phyloP scores from a whole-genome alignment of 306 rosid genomes.

The Lagenaria siceraria region DNA sequence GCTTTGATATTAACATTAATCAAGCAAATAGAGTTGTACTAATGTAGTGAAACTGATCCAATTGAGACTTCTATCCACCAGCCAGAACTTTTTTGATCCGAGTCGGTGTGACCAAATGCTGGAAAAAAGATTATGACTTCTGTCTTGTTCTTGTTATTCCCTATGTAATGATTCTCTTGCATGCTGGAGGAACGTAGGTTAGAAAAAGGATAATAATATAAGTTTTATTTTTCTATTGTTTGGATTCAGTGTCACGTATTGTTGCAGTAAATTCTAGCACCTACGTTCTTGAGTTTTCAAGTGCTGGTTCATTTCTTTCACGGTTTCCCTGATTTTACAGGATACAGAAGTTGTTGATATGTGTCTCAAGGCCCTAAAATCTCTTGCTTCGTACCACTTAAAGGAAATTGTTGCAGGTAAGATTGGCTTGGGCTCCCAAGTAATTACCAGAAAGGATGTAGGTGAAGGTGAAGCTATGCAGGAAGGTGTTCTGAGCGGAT shows the following conservation, averaged over 20 bases:
- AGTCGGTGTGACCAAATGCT: neutral
- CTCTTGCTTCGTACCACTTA: conserved; percentile 83
- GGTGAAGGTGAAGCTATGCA: conserved; percentile 51
- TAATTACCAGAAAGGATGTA: conserved; percentile 35
- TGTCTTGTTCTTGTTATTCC: neutral
- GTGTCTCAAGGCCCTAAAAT: conserved; percentile 78
- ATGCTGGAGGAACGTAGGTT: neutral
- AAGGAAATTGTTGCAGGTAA: conserved; percentile 52
- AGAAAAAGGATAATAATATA: neutral
- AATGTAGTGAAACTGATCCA: neutral
- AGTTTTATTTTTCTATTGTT: neutral
- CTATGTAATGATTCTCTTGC: neutral
- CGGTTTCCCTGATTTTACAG: conserved; percentile 21
- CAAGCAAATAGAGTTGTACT: neutral
- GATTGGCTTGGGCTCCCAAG: conserved; percentile 64
- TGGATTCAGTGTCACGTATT: neutral
- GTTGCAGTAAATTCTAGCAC: neutral
- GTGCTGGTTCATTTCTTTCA: neutral
- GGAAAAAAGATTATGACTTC: neutral
- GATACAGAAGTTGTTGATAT: conserved; percentile 68
- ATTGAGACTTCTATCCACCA: neutral
- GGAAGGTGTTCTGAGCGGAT: conserved; percentile 75
- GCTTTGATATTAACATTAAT: neutral
- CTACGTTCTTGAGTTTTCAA: neutral
- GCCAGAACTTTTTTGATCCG: neutral